Base-by-base conservation (phyloP, 352 stramenopile genomes). In the Phytopythium kandeliae region DNA sequence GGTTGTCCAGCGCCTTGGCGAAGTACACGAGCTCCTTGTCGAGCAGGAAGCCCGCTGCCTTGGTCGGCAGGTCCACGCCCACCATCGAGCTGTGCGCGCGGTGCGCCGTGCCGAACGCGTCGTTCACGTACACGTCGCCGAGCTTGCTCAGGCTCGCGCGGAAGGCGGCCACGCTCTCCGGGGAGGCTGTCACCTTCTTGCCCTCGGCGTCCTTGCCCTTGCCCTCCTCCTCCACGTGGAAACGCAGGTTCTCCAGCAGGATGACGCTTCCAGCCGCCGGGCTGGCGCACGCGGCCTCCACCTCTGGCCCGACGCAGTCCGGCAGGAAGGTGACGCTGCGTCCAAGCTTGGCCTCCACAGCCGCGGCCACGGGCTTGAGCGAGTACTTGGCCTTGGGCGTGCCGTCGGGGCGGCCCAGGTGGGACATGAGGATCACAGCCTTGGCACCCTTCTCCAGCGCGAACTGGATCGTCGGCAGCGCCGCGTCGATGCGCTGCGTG, bases 11-110 rank as follows among this genome's bases (percentile, higher is more conserved):
- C n/a, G 97, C 97, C 59, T 97, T 97, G 69, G 97, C 90, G 51
- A 99, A 97, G 78, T 99, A 99, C 71, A 99, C 89, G 6, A 99
- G 81, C 76, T 99, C 97, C 86, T 99, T 99, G 69, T 99, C 95
- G 28, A 99, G 71, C 31, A 99, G 66, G 66, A 99, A 99, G 48
- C 97, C 97, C 36, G 92, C 95, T 36, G 92, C 78, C 43, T 92
- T 86, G 11, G 91, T 65, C 15, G 92, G 82, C 8, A 96, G 74
- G 43, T 90, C 61, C 26, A 99, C 96, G 51, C 97, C 97, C 43
- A 97, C 97, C 66, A 98, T 99, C 34, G 96, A 99, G 60, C 86
- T 97, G 71, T 99, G 97, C 11, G 97, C 97, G 56, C 97, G 91
- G 78, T 99, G 97, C 19, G 97, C 97, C 36, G 97, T 99, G 47